Evolutionary conservation across 768 basidiomycete species (phyloP).

Genomic region (Tulasnella sp.): DNA sequence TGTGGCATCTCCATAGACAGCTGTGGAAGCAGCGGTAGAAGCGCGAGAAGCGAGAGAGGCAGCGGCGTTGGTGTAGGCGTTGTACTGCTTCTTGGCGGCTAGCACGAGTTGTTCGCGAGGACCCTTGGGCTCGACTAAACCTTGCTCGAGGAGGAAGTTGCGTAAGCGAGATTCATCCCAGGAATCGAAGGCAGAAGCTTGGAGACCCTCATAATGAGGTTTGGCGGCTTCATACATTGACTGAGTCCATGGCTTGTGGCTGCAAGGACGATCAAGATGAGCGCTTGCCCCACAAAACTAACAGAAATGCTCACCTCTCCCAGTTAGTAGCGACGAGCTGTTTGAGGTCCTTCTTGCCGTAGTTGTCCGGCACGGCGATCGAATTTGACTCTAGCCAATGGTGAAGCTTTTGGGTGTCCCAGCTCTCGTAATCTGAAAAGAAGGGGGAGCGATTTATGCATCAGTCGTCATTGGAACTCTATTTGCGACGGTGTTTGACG

Average conservation of each 20-base stretch:
- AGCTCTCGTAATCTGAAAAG: conserved; percentile 36
- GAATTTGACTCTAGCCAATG: conserved; percentile 63
- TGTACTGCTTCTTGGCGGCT: conserved; percentile 58
- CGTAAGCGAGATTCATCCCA: conserved; percentile 84
- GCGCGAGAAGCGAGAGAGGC: conserved; percentile 47
- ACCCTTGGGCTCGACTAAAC: conserved; percentile 72
- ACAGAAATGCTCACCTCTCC: conserved; percentile 30
- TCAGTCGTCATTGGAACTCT: neutral
- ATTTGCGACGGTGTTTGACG: neutral
- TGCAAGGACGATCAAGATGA: neutral
- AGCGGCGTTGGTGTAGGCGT: conserved; percentile 52
- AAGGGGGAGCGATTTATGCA: neutral
- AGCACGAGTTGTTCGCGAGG: conserved; percentile 71
- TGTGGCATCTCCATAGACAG: conserved; percentile 39
- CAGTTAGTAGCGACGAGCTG: conserved; percentile 58
- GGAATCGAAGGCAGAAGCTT: conserved; percentile 56
- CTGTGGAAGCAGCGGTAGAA: conserved; percentile 47
- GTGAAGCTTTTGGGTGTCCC: conserved; percentile 58
- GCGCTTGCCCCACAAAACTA: neutral
- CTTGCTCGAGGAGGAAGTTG: conserved; percentile 78
- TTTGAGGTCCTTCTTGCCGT: conserved; percentile 36
- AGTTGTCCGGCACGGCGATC: conserved; percentile 41
- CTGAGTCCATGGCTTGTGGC: conserved; percentile 42
- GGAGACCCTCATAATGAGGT: conserved; percentile 47
- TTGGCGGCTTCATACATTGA: conserved; percentile 61